Evolutionary conservation across 2,329 filamentous ascomycete genomes (phyloP), one percentile per base, ranked within the genome.

Genomic region (Colletotrichum phormii): DNA sequence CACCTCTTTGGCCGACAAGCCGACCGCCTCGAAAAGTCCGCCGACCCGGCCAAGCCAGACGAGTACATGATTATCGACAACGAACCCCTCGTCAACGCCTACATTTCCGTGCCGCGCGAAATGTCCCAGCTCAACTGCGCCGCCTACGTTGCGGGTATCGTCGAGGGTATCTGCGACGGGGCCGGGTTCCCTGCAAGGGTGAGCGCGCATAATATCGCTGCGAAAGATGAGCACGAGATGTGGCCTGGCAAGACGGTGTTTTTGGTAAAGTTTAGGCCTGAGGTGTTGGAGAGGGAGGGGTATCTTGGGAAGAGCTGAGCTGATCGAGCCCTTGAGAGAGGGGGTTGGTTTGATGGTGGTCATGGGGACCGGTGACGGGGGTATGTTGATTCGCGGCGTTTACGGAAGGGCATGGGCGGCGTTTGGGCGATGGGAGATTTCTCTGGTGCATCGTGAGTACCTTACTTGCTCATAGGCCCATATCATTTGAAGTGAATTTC

Each of bases 41-140:
- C 91, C 66, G 92, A 94, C 78, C 92, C 94, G 9, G 90, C 92
- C 65, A 96, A 95, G 64, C 92, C 94, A 9, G 95, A 97, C 77
- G 96, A 98, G 86, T 99, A 98, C 87, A 98, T 99, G 96, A 97
- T 99, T 78, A 94, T 95, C 78, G 97, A 99, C 85, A 98, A 99
- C 84, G 97, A 98, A 81, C 97, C 97, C 26, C 88, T 98, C 63
- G 96, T 98, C 51, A 98, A 98, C 83, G 92, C 93, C 75, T 98
- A 97, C 85, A 93, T 99, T 80, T 95, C 92, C 78, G 93, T 98
- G 65, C 97, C 97, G 18, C 93, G 93, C 79, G 97, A 99, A 84
- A 97, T 99, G 94, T 95, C 90, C 83, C 94, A 97, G 89, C 88
- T 99, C 79, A 98, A 98, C 82, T 98, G 96, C 83, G 97, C 96